Evolutionary conservation across 305 asterid species (phyloP).

Genomic region (Galium porrigens): DNA sequence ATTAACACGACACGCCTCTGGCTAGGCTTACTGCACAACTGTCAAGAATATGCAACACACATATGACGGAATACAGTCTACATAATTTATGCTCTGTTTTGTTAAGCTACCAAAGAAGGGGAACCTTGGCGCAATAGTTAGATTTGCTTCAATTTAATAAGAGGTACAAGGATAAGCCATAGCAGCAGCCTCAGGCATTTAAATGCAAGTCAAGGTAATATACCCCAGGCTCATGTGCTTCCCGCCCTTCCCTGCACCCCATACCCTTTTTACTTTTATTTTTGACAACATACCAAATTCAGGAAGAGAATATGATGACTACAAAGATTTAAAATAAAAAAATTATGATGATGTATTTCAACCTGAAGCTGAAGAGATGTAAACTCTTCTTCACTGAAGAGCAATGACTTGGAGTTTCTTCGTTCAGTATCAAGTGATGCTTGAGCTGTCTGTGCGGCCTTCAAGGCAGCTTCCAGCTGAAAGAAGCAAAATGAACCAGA

Average conservation of each 20-base stretch:
- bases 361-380: slow-evolving; percentile 65
- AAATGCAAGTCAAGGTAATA: not conserved
- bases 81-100: not conserved
- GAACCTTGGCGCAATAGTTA: no score
- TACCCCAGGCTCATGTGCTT: no score
- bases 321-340: not conserved
- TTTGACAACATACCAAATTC: not conserved
- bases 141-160: not conserved
- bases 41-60: not conserved
- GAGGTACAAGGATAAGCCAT: not conserved
- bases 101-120: no score
- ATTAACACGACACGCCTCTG: not conserved
- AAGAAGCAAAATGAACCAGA: not conserved
- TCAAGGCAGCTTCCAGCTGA: slow-evolving; percentile 53
- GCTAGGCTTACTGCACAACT: not conserved
- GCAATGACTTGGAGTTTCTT: slow-evolving; percentile 41
- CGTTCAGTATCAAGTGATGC: slow-evolving; percentile 49
- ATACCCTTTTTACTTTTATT: not conserved
- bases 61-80: not conserved
- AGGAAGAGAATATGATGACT: not conserved
- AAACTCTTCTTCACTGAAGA: slow-evolving; percentile 65
- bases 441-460: slow-evolving; percentile 69
- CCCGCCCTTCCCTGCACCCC: not conserved
- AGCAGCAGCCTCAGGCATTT: not conserved
- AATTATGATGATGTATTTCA: not conserved